Evolutionary conservation across 495 filamentous ascomycete species (phyloP).

Genomic region (Cudoniella acicularis): DNA sequence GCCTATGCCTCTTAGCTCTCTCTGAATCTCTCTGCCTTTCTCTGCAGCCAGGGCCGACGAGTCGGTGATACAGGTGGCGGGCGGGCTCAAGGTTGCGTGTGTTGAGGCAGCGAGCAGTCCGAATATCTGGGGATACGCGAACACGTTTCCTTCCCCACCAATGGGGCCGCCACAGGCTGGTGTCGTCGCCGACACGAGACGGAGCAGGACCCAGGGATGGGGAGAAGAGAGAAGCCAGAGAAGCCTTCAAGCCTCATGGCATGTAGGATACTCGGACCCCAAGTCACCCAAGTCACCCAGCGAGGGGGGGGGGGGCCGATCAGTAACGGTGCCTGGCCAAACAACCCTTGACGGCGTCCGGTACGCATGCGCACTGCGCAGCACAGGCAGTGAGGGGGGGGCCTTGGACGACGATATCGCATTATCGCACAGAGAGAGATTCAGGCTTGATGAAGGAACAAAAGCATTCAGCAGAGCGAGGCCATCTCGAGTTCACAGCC

Average conservation of each 20-base stretch:
- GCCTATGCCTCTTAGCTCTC: background rate
- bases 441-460: background rate
- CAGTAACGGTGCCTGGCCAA: constrained; percentile 6
- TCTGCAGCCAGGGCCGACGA: too few species aligned
- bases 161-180: too few species aligned
- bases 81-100: too few species aligned
- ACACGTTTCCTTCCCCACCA: background rate
- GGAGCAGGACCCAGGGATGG: background rate
- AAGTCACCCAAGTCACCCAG: too few species aligned
- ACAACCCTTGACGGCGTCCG: background rate
- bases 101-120: background rate
- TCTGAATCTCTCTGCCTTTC: too few species aligned
- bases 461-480: too few species aligned
- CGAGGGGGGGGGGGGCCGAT: background rate
- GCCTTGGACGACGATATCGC: background rate
- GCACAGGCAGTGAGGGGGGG: background rate
- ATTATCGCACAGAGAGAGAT: background rate
- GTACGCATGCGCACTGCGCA: background rate
- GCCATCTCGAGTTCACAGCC: too few species aligned
- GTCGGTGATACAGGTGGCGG: too few species aligned
- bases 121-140: background rate
- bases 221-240: background rate
- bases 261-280: too few species aligned
- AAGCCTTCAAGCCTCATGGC: too few species aligned
- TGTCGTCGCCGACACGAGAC: background rate